Conservation (phyloP, 352 stramenopile species). For the Pythium oligandrum region DNA sequence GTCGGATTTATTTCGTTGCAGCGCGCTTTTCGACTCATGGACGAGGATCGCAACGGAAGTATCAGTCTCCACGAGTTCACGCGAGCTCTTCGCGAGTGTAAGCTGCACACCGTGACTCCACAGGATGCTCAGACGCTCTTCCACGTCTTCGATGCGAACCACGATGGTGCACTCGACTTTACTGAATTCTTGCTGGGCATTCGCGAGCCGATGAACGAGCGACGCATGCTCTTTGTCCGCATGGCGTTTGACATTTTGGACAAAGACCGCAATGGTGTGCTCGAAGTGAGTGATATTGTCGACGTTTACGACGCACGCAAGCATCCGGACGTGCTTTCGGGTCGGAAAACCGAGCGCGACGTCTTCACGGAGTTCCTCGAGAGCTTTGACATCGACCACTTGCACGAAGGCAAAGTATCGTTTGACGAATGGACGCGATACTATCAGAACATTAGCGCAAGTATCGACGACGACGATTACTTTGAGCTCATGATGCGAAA, state of each 20-base stretch:
- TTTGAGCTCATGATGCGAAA: conserved; percentile 92
- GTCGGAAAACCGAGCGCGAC: conserved; percentile 53
- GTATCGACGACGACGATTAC: conserved; percentile 87
- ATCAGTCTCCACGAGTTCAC: conserved; percentile 79
- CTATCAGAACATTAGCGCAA: conserved; percentile 87
- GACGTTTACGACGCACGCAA: conserved; percentile 76
- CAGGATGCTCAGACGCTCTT: conserved; percentile 52
- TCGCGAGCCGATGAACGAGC: conserved; percentile 63
- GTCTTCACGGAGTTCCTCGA: conserved; percentile 83
- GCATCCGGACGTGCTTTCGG: conserved; percentile 80
- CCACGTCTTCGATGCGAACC: conserved; percentile 79
- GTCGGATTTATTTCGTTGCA: conserved; percentile 73
- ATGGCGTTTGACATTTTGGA: conserved; percentile 85
- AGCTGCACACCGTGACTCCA: conserved; percentile 22
- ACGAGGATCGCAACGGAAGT: conserved; percentile 68
- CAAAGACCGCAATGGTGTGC: conserved; percentile 58
- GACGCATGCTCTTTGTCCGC: conserved; percentile 61
- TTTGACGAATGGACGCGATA: conserved; percentile 75
- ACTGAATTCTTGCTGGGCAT: conserved; percentile 86
- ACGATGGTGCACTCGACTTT: conserved; percentile 69
- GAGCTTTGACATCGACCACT: conserved; percentile 74
- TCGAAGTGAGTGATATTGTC: conserved; percentile 79
- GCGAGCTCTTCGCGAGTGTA: conserved; percentile 46
- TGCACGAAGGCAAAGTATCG: conserved; percentile 67
- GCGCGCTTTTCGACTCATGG: conserved; percentile 70